Evolutionary conservation across 2,329 filamentous ascomycete species (phyloP).

Genomic region (Fusarium hostae): DNA sequence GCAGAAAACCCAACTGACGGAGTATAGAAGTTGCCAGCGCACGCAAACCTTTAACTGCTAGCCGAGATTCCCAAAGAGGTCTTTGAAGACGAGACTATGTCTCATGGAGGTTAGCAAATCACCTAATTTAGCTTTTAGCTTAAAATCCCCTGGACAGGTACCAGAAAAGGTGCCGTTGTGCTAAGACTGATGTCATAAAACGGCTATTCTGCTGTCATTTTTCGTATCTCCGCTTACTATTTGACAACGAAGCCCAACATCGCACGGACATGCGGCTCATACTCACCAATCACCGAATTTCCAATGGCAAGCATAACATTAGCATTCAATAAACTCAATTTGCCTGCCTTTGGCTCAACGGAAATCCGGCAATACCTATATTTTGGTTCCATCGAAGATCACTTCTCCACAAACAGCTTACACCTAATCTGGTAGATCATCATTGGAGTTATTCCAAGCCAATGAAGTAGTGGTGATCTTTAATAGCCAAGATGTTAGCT

Average conservation of each 20-base stretch:
- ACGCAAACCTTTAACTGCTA: fast-evolving
- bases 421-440: too few relatives aligned
- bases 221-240: background rate
- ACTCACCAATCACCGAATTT: background rate
- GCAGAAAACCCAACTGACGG: too few relatives aligned
- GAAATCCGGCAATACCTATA: background rate
- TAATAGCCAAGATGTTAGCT: background rate
- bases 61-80: background rate
- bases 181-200: slow-evolving; percentile 1
- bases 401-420: background rate
- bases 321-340: slow-evolving; percentile 2
- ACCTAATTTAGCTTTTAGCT: background rate
- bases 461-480: background rate
- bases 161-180: background rate
- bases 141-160: background rate
- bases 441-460: background rate
- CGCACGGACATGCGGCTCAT: background rate
- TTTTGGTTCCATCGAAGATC: background rate
- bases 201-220: background rate
- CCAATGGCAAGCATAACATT: background rate
- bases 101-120: background rate
- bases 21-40: too few relatives aligned
- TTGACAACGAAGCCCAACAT: background rate
- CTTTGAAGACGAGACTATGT: background rate
- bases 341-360: background rate